phyloP scores from a whole-genome alignment of 805 yeast species.

The Danielozyma ontarioensis region DNA sequence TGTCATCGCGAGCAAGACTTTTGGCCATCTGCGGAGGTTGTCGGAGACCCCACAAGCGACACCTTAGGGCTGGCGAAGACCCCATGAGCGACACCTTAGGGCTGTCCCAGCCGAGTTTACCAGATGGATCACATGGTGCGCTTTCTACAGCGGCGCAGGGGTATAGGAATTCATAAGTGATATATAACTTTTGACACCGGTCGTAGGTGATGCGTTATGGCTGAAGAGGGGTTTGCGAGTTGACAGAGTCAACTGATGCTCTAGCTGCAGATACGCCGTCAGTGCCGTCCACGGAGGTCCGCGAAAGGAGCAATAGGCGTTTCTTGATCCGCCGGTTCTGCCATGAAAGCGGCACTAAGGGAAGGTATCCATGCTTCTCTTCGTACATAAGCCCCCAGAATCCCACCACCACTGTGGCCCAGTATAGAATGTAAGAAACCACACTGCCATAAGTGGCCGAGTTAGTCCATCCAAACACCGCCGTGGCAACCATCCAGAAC shows the following conservation, averaged over 20 bases:
- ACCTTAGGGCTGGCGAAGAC: too few relatives aligned
- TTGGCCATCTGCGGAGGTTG: too few relatives aligned
- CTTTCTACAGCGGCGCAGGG: too few relatives aligned
- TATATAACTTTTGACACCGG: too few relatives aligned
- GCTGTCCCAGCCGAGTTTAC: too few relatives aligned
- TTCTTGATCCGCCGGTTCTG: conserved; percentile 9
- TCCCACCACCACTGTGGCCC: conserved; percentile 36
- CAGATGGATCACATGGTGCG: too few relatives aligned
- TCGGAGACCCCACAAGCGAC: too few relatives aligned
- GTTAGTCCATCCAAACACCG: conserved; percentile 43
- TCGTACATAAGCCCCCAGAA: conserved; percentile 42
- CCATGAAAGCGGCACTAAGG: conserved; percentile 22
- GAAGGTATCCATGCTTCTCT: conserved; percentile 55
- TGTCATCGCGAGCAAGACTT: too few relatives aligned
- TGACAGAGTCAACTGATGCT: conserved; percentile 21
- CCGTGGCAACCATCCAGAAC: conserved; percentile 44
- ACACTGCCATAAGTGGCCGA: conserved; percentile 43
- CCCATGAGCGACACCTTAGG: too few relatives aligned
- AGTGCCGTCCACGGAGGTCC: not conserved
- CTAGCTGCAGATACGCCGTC: too few relatives aligned
- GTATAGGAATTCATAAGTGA: too few relatives aligned
- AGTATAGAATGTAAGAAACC: conserved; percentile 29
- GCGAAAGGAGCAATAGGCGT: conserved; percentile 1
- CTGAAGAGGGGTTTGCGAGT: conserved; percentile 24
- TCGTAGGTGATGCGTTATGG: too few relatives aligned